A percentile compares a stretch with the other conserved stretches of the same genome.
These are phyloP conservation scores for Pythium scleroteichum DNA, from an alignment of 352 stramenopile species.

Conservation along the genomic window DNA sequence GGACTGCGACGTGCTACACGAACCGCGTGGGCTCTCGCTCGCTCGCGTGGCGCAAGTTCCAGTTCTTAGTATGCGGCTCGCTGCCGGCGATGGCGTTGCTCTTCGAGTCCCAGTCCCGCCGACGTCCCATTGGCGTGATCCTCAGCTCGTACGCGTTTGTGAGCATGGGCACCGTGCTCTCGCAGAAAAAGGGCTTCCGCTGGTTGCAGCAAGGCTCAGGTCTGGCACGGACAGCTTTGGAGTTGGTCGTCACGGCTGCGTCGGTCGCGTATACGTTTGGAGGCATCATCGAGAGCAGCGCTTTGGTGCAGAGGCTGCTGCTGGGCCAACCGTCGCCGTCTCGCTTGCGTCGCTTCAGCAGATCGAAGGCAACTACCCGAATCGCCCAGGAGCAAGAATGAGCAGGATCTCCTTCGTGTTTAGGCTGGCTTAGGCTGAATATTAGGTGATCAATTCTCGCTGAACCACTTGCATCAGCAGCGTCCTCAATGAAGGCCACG, in stretches of 20 bases:
- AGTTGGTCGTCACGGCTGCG: slow-evolving; percentile 37
- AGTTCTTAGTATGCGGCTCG: slow-evolving; percentile 52
- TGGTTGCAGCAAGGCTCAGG: slow-evolving; percentile 42
- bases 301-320: slow-evolving; percentile 13
- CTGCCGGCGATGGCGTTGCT: slow-evolving; percentile 50
- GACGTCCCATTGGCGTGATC: slow-evolving; percentile 57
- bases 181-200: slow-evolving; percentile 23
- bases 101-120: slow-evolving; percentile 47
- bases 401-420: background rate
- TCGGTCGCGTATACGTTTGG: slow-evolving; percentile 44
- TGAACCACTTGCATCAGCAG: no score
- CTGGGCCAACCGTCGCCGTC: slow-evolving; percentile 4
- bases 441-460: no score
- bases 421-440: background rate
- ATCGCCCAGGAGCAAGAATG: no score
- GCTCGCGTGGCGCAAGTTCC: slow-evolving; percentile 46
- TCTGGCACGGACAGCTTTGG: slow-evolving; percentile 33
- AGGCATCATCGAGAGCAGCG: slow-evolving; percentile 12
- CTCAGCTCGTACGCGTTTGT: slow-evolving; percentile 62
- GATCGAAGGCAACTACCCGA: background rate
- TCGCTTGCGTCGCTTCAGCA: slow-evolving; percentile 1
- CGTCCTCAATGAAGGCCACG: no score
- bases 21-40: slow-evolving; percentile 43
- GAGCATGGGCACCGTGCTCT: slow-evolving; percentile 47
- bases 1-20: slow-evolving; percentile 46